Percentiles rank a stretch among this genome's conserved stretches.
These are phyloP conservation scores for Ganoderma sp. DNA, from an alignment of 1,284 basidiomycete species.

Conservation along the genomic window DNA sequence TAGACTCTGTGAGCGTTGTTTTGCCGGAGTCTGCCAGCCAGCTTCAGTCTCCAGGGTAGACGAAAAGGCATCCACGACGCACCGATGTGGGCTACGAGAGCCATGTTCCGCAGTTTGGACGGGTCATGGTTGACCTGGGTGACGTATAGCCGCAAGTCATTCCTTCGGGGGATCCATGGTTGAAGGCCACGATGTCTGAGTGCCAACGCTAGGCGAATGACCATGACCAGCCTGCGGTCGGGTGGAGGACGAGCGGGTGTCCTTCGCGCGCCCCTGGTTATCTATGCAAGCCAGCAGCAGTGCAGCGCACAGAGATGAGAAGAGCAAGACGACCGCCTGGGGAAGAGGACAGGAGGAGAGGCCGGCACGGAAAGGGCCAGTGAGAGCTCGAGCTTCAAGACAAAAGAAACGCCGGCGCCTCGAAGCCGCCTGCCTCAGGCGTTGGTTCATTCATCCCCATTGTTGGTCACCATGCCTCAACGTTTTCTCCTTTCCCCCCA, in stretches of 20 bases:
- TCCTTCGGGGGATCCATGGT: slow-evolving; percentile 25
- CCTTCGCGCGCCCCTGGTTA: slow-evolving; percentile 1
- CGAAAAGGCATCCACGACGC: slow-evolving; percentile 30
- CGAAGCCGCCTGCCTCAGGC: slow-evolving; percentile 14
- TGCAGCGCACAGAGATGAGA: slow-evolving; percentile 8
- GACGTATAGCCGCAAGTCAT: slow-evolving; percentile 40
- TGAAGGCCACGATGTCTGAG: slow-evolving; percentile 20
- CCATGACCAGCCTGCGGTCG: slow-evolving; percentile 21
- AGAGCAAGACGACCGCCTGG: background rate
- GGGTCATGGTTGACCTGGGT: slow-evolving; percentile 48
- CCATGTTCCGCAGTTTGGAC: slow-evolving; percentile 71
- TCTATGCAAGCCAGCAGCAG: background rate
- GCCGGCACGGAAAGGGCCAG: background rate
- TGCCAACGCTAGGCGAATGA: slow-evolving; percentile 17
- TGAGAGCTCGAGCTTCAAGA: background rate
- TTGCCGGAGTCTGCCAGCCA: slow-evolving; percentile 80
- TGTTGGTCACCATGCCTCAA: slow-evolving; percentile 24
- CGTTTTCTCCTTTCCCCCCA: slow-evolving; percentile 13
- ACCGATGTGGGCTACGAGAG: slow-evolving; percentile 87
- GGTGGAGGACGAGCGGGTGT: background rate
- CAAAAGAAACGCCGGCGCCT: slow-evolving; percentile 16
- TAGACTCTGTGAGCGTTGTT: slow-evolving; percentile 89
- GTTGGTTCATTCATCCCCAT: slow-evolving; percentile 21
- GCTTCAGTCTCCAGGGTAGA: slow-evolving; percentile 8
- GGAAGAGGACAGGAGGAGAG: background rate